phyloP scores from a whole-genome alignment of 257 asterid species.

The Nicotiana undulata region DNA sequence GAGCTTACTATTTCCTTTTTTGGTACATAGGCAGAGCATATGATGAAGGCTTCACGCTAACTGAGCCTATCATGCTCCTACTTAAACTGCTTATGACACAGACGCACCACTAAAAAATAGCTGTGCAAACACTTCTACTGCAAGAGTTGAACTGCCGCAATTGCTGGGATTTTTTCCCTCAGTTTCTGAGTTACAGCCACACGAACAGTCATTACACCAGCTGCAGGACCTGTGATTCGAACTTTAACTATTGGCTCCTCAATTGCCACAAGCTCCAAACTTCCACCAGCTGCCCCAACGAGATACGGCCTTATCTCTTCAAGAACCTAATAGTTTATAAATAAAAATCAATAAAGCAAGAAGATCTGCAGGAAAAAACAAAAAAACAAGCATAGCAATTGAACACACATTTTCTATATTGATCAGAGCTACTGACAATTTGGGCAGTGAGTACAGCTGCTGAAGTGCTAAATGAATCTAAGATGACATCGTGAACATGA shows the following conservation, averaged over 20 bases:
- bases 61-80: background rate
- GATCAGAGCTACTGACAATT: background rate
- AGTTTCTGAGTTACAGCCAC: conserved; percentile 96
- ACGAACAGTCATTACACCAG: conserved; percentile 92
- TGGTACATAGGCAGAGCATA: background rate
- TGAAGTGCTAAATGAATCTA: background rate
- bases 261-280: conserved; percentile 64
- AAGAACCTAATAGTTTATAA: conserved; percentile 50
- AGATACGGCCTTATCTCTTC: conserved; percentile 93
- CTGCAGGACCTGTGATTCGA: conserved; percentile 88
- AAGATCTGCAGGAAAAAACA: background rate
- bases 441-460: background rate
- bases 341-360: background rate
- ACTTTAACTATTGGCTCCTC: conserved; percentile 93
- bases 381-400: background rate
- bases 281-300: conserved; percentile 94
- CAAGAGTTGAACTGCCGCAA: conserved; percentile 90
- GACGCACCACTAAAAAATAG: background rate
- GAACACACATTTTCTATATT: background rate
- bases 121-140: conserved; percentile 25
- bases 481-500: background rate
- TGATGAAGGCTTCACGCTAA: background rate
- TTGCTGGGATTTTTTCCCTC: conserved; percentile 83
- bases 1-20: background rate
- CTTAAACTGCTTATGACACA: background rate